Conservation (phyloP, 192 early-diverging fungal species). For the Coemansia interrupta region DNA sequence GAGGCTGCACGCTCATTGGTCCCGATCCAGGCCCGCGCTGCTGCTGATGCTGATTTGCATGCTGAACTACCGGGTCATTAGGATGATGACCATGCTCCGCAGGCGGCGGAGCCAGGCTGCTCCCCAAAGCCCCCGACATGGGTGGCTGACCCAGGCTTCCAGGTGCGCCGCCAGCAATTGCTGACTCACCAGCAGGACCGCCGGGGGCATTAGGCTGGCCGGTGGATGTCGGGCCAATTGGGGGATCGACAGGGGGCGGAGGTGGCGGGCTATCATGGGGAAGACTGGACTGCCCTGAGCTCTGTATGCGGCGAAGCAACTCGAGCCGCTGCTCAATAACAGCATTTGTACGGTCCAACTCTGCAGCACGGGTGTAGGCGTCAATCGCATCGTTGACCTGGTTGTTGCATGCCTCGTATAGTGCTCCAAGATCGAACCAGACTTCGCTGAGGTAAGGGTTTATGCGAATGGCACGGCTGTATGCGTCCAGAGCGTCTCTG, state of each 20-base stretch:
- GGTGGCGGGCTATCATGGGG: constrained; percentile 31
- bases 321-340: constrained; percentile 78
- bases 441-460: constrained; percentile 95
- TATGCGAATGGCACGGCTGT: constrained; percentile 88
- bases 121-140: constrained; percentile 17
- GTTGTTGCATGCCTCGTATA: constrained; percentile 97
- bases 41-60: constrained; percentile 8
- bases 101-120: constrained; percentile 3
- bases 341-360: constrained; percentile 85
- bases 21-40: constrained; percentile 1
- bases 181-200: constrained; percentile 43
- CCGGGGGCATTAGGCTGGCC: constrained; percentile 50
- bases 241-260: constrained; percentile 39
- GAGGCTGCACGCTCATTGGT: constrained; percentile 2
- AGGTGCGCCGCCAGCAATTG: constrained; percentile 26
- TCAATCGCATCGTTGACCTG: constrained; percentile 95
- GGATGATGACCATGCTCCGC: constrained; percentile 21
- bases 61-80: constrained; percentile 10
- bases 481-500: constrained; percentile 94
- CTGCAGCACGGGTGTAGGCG: constrained; percentile 89
- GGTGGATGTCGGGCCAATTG: constrained; percentile 24
- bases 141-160: constrained; percentile 43
- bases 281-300: constrained; percentile 35
- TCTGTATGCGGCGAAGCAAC: constrained; percentile 43
- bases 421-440: constrained; percentile 94